A percentile compares a stretch with the other conserved stretches of the same genome.
Conservation (phyloP, 108 stramenopile genomes). For the Chaetoceros tenuissimus region DNA sequence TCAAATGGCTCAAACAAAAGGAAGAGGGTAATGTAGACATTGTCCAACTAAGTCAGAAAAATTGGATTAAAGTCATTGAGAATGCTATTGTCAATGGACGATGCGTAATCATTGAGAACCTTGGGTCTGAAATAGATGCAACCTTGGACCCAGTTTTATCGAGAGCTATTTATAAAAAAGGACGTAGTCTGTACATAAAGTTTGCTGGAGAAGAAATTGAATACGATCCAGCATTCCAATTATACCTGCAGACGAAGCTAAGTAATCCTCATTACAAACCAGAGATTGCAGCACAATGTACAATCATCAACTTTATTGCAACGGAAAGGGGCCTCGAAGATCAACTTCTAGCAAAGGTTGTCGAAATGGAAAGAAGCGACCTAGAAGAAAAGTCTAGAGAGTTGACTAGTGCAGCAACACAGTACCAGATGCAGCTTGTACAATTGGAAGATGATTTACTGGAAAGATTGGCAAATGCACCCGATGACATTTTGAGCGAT, state of each 20-base stretch:
- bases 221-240: slow-evolving; percentile 76
- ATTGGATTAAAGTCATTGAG: slow-evolving; percentile 65
- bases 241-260: slow-evolving; percentile 87
- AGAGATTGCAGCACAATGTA: slow-evolving; percentile 90
- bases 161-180: slow-evolving; percentile 81
- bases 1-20: slow-evolving; percentile 83
- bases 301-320: slow-evolving; percentile 90
- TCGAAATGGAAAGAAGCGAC: slow-evolving; percentile 78
- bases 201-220: slow-evolving; percentile 86
- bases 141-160: slow-evolving; percentile 84
- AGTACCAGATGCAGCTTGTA: slow-evolving; percentile 82
- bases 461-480: slow-evolving; percentile 83
- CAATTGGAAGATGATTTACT: slow-evolving; percentile 83
- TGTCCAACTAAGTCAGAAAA: slow-evolving; percentile 74
- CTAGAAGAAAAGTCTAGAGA: slow-evolving; percentile 75
- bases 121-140: slow-evolving; percentile 83
- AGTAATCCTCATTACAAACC: slow-evolving; percentile 92
- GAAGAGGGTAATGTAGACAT: slow-evolving; percentile 51
- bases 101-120: slow-evolving; percentile 84
- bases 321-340: slow-evolving; percentile 87
- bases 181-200: slow-evolving; percentile 62
- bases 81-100: slow-evolving; percentile 71
- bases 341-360: slow-evolving; percentile 84
- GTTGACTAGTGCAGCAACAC: slow-evolving; percentile 59
- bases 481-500: slow-evolving; percentile 84